Conservation (phyloP, 1,139 yeast genomes). For the Meyerozyma sp. region DNA sequence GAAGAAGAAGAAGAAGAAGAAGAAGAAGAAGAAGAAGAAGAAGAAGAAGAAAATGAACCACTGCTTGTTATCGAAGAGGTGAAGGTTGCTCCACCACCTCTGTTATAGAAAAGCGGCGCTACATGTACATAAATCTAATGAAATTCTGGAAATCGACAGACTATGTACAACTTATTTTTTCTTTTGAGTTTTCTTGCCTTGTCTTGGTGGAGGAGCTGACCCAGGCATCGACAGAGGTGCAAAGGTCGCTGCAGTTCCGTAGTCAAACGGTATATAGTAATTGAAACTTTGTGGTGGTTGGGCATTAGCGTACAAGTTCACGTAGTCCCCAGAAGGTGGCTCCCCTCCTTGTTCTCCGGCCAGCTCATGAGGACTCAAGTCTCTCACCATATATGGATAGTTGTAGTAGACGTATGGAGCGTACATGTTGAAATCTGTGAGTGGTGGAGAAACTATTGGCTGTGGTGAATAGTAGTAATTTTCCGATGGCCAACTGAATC, state of each 20-base stretch:
- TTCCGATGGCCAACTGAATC: conserved; percentile 9
- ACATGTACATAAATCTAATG: not conserved
- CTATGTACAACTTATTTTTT: not conserved
- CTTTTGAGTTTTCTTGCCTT: not conserved
- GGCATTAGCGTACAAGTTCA: not conserved
- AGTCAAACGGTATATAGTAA: not conserved
- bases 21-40: not conserved
- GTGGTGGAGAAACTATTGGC: conserved; percentile 4
- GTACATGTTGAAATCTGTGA: conserved; percentile 6
- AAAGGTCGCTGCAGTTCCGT: not conserved
- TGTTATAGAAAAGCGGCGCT: not conserved
- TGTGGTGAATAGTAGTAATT: conserved; percentile 1
- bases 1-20: conserved; percentile 22
- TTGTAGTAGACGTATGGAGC: conserved; percentile 8
- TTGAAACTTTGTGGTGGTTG: not conserved
- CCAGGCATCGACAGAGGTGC: not conserved
- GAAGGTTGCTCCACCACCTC: not conserved
- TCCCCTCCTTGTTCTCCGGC: not conserved
- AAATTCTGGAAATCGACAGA: not conserved
- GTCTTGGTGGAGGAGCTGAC: not conserved
- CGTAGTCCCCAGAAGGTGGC: not conserved
- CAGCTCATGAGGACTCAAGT: not conserved
- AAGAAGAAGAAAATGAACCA: conserved; percentile 21
- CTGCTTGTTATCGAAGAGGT: not conserved
- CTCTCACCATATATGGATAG: conserved; percentile 1